Conservation (phyloP, 2,329 filamentous ascomycete species). For the Epichloe gansuensis region DNA sequence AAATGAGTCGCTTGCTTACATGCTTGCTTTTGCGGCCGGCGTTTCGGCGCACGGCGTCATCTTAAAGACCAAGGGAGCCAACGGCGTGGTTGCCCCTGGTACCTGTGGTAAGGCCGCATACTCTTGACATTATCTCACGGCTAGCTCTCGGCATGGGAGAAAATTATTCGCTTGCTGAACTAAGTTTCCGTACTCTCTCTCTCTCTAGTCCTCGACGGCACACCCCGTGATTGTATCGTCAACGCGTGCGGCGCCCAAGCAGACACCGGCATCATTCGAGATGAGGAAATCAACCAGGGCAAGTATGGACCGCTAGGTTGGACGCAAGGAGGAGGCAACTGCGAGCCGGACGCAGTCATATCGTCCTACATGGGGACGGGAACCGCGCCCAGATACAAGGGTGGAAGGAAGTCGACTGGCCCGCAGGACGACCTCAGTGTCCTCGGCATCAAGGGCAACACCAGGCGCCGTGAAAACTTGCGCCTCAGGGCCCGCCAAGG, state of each 20-base stretch:
- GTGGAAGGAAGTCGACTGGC: neutral
- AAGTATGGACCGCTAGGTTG: constrained; percentile 3
- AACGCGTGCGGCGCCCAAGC: constrained; percentile 5
- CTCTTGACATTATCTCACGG: neutral
- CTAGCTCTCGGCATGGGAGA: neutral
- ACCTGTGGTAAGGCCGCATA: neutral
- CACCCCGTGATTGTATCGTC: constrained; percentile 3
- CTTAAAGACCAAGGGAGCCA: neutral
- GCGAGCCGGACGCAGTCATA: constrained; percentile 4
- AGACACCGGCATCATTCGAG: constrained; percentile 3
- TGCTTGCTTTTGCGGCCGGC: neutral
- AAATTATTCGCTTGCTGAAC: neutral
- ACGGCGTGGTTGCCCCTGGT: constrained; percentile 3
- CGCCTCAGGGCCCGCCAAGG: neutral
- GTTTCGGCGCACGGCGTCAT: constrained; percentile 2
- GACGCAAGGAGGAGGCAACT: constrained; percentile 5
- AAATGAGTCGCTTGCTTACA: neutral
- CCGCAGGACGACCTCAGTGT: neutral
- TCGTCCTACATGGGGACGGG: constrained; percentile 1
- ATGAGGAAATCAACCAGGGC: constrained; percentile 1
- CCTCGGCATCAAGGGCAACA: neutral
- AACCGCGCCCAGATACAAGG: neutral
- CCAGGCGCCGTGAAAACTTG: neutral
- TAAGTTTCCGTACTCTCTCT: neutral
- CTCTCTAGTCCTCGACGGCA: constrained; percentile 3